Conservation (phyloP, 441 rosid genomes). For the Metrosideros polymorpha region DNA sequence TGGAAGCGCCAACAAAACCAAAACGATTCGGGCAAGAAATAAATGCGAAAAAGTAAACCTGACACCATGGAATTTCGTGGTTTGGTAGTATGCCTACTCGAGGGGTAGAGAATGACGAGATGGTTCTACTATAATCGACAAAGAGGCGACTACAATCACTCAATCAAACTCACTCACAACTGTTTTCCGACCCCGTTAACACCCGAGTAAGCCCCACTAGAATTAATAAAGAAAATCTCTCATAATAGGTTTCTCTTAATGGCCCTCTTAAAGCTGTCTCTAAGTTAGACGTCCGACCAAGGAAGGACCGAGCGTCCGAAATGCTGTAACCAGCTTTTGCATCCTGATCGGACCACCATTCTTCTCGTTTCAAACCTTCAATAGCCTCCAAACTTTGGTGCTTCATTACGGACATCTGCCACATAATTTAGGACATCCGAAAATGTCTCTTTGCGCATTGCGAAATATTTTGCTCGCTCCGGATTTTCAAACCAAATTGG, state of each 20-base stretch:
- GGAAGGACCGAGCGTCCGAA: not conserved
- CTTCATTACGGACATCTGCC: not conserved
- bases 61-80: not conserved
- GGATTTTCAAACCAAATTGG: not conserved
- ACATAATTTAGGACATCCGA: not conserved
- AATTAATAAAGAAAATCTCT: not conserved
- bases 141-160: not conserved
- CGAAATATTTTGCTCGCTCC: not conserved
- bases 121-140: not conserved
- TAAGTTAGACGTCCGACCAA: not conserved
- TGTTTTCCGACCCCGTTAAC: not conserved
- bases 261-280: not conserved
- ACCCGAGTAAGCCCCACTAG: not conserved
- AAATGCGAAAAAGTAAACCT: not conserved
- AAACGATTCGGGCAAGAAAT: not conserved
- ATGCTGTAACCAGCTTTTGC: not conserved
- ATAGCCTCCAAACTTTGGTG: not conserved
- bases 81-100: rapidly evolving
- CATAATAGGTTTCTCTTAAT: not conserved
- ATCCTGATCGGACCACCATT: not conserved
- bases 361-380: too few relatives aligned
- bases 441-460: not conserved
- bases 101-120: not conserved
- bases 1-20: not conserved
- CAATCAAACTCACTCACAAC: not conserved